Conservation (phyloP, 192 early-diverging fungal genomes). For the Pilaira anomala region DNA sequence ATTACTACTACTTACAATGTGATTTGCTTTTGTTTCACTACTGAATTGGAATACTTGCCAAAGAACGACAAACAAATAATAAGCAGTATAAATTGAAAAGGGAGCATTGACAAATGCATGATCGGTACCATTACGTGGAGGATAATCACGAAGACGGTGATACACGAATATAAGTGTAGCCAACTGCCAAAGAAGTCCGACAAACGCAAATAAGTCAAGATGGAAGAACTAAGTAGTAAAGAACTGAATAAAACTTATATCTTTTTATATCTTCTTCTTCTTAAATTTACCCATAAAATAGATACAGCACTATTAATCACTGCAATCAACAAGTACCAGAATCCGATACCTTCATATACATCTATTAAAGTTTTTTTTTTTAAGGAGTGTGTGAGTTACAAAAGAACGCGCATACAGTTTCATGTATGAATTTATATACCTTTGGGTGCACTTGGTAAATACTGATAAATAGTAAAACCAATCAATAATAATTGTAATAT, state of each 20-base stretch:
- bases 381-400: background rate
- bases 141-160: constrained; percentile 34
- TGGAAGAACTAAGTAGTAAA: constrained; percentile 21
- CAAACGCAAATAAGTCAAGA: constrained; percentile 25
- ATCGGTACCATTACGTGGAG: constrained; percentile 37
- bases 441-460: constrained; percentile 34
- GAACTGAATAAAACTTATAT: no score
- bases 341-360: constrained; percentile 28
- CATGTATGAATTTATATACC: constrained; percentile 16
- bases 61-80: constrained; percentile 21
- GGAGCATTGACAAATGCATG: constrained; percentile 39
- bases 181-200: constrained; percentile 32
- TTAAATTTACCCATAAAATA: constrained; percentile 24
- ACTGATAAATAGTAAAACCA: constrained; percentile 36
- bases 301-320: constrained; percentile 19
- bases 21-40: constrained; percentile 4
- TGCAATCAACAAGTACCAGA: constrained; percentile 34
- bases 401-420: background rate
- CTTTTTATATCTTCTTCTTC: background rate
- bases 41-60: constrained; percentile 28
- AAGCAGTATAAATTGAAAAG: constrained; percentile 42
- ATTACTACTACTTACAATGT: background rate
- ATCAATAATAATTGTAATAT: constrained; percentile 30
- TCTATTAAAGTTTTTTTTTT: constrained; percentile 8
- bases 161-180: constrained; percentile 33